These are phyloP conservation scores for Fusarium robinianum DNA, from an alignment of 2,329 filamentous ascomycete genomes.

Conservation along the genomic window DNA sequence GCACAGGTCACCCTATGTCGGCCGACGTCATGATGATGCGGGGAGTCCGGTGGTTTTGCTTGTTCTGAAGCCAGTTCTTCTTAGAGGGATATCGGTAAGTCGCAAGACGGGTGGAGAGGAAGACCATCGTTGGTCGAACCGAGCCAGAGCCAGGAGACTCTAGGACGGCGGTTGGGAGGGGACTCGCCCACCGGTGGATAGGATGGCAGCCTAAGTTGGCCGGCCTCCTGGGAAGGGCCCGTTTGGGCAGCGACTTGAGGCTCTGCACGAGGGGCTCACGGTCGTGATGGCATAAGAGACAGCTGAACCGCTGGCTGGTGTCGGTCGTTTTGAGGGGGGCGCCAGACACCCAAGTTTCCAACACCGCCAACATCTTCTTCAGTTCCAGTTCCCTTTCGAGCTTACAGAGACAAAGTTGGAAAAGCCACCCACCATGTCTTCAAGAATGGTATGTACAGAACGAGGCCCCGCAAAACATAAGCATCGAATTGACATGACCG, in stretches of 20 bases:
- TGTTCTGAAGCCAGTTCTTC: conserved; percentile 9
- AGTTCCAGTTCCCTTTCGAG: too few species aligned
- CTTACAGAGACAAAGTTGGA: too few species aligned
- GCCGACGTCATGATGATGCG: conserved; percentile 28
- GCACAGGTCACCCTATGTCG: conserved; percentile 4
- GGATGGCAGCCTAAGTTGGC: conserved; percentile 32
- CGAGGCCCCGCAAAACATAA: too few species aligned
- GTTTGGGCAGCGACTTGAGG: conserved; percentile 37
- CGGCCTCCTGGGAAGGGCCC: conserved; percentile 11
- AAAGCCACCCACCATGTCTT: conserved; percentile 16
- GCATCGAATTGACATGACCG: conserved; percentile 1
- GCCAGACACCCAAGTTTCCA: too few species aligned
- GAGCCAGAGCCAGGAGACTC: too few species aligned
- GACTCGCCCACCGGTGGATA: conserved; percentile 22
- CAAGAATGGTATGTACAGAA: too few species aligned
- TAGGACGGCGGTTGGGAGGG: not conserved
- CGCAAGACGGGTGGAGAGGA: conserved; percentile 1
- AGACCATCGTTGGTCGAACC: conserved; percentile 14
- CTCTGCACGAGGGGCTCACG: conserved; percentile 18
- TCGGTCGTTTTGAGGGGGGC: not conserved
- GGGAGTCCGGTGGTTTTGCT: conserved; percentile 8
- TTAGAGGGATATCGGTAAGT: conserved; percentile 4
- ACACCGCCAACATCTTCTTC: too few species aligned
- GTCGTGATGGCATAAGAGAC: conserved; percentile 26
- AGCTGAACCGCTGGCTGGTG: conserved; percentile 8